Evolutionary conservation across 345 rosid genomes (phyloP).

Genomic region (Abelmoschus esculentus): DNA sequence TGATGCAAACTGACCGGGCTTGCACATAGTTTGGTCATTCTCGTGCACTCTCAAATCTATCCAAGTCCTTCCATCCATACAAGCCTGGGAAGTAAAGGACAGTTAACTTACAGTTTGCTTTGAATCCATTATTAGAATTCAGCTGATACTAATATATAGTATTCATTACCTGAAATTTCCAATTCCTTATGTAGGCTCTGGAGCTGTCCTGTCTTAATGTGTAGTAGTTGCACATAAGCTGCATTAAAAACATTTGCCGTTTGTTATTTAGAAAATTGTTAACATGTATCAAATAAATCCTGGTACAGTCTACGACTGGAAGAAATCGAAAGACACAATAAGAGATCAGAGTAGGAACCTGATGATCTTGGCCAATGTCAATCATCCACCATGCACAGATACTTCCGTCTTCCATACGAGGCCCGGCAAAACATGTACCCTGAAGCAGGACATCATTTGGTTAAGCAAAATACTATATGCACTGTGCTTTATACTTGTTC

Average conservation of each 20-base stretch:
- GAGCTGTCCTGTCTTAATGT: slow-evolving; percentile 92
- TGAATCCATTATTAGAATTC: neutral
- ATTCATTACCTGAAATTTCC: slow-evolving; percentile 85
- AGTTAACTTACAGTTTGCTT: neutral
- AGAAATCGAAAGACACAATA: neutral
- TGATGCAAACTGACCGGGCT: slow-evolving; percentile 74
- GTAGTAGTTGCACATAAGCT: slow-evolving; percentile 95
- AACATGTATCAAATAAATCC: neutral
- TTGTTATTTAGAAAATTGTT: neutral
- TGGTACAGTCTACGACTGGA: neutral
- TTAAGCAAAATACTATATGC: neutral
- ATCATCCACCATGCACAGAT: slow-evolving; percentile 86
- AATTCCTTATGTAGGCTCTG: slow-evolving; percentile 36
- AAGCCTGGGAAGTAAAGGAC: slow-evolving; percentile 44
- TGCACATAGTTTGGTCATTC: slow-evolving; percentile 68
- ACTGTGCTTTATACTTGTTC: neutral
- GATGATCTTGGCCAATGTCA: slow-evolving; percentile 80
- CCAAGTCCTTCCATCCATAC: slow-evolving; percentile 71
- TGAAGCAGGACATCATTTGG: slow-evolving; percentile 16
- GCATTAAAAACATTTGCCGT: slow-evolving; percentile 21
- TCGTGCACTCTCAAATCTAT: slow-evolving; percentile 65
- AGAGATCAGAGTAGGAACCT: slow-evolving; percentile 36
- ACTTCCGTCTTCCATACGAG: slow-evolving; percentile 22
- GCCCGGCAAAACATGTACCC: slow-evolving; percentile 88
- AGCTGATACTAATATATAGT: neutral